Evolutionary conservation across 768 basidiomycete species (phyloP), one percentile per base, ranked within the genome.

Genomic region (Rhodotorula taiwanensis): DNA sequence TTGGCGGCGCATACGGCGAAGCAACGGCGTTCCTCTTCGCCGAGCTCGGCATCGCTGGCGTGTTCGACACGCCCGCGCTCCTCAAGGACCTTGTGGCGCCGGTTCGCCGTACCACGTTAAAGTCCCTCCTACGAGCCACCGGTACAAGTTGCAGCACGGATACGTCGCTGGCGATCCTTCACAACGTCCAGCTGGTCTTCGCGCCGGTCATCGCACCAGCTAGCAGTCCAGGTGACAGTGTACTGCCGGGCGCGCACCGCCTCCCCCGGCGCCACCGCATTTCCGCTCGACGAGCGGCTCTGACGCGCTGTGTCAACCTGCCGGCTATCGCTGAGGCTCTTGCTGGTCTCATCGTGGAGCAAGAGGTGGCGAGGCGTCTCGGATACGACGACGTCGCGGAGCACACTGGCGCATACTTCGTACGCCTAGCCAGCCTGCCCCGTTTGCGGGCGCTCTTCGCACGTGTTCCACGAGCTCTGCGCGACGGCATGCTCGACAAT

Each of bases 341-440:
- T 51, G 48, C 68, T 16, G 28, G 65, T 11, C 60, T 65, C 60
- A 50, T 60, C 31, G 23, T 69, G 2, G 58, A 66, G 47, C 63
- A 62, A 18, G 68, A 69, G 25, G 41, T 55, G 11, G 41, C 33
- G 11, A 39, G 30, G 14, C 21, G 44, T n/a, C 42, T 43, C 11
- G 45, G 8, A 1, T 21, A 39, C 9, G 0, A 10, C 44, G 60
- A 65, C n/a, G 14, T 51, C 5, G 56, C 57, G 28, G 41, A 62
- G 5, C 23, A 28, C 3, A 39, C 60, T 9, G 36, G 49, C 15
- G 21, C 43, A 9, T 44, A 62, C 28, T 48, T 65, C 50, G 30
- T 56, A 21, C 57, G 41, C 5, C 28, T 66, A 30, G 34, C n/a
- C 21, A 28, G 20, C 4, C 30, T 52, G 9, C 53, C 60, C 23